These are phyloP conservation scores for Kwoniella mangroviensis DNA, from an alignment of 768 basidiomycete genomes.

Conservation along the genomic window DNA sequence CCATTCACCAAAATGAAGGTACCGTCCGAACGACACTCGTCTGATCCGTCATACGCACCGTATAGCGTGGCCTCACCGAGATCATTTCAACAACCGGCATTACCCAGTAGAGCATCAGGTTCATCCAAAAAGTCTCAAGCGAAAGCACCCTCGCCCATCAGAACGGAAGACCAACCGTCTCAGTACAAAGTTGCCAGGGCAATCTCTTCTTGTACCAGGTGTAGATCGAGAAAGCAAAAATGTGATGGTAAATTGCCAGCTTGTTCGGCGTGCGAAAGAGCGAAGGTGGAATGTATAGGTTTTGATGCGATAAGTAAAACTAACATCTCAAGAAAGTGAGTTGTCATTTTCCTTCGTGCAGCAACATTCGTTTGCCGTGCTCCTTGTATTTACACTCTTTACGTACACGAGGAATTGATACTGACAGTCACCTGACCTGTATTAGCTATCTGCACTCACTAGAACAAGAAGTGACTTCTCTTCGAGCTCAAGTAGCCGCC, in stretches of 20 bases:
- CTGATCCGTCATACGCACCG: slow-evolving; percentile 23
- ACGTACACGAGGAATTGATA: neutral
- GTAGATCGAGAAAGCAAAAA: slow-evolving; percentile 56
- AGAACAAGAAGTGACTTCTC: slow-evolving; percentile 56
- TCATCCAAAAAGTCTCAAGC: neutral
- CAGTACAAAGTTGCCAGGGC: slow-evolving; percentile 57
- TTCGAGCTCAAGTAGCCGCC: slow-evolving; percentile 53
- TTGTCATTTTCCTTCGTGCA: neutral
- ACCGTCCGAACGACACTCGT: slow-evolving; percentile 16
- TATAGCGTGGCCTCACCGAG: slow-evolving; percentile 23
- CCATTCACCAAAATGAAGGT: slow-evolving; percentile 15
- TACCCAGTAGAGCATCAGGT: neutral
- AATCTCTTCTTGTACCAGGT: slow-evolving; percentile 58
- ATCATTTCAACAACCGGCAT: slow-evolving; percentile 12
- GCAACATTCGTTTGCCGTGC: no score
- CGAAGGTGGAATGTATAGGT: slow-evolving; percentile 59
- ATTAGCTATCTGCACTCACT: slow-evolving; percentile 57
- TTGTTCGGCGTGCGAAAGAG: slow-evolving; percentile 56
- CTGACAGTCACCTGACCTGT: neutral
- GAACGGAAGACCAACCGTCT: slow-evolving; percentile 15
- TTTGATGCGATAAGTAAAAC: slow-evolving; percentile 59
- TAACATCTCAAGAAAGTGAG: slow-evolving; percentile 58
- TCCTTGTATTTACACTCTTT: no score
- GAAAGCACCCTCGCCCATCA: slow-evolving; percentile 3
- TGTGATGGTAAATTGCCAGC: slow-evolving; percentile 59